phyloP scores from a whole-genome alignment of 1,139 yeast genomes.

The Kodamaea sp. region DNA sequence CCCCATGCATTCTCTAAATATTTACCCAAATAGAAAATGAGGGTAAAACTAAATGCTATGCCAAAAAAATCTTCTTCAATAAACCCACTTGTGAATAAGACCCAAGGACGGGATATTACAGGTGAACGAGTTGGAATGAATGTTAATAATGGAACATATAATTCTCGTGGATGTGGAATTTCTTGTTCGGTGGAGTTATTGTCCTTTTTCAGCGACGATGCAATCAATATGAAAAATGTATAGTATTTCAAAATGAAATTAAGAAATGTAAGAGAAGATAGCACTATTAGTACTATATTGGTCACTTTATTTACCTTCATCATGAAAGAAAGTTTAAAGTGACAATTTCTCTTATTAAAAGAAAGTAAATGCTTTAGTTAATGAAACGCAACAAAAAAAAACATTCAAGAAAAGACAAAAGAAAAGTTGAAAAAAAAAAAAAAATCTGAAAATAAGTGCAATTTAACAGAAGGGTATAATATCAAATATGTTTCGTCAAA shows the following conservation, averaged over 20 bases:
- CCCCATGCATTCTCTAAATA: conserved; percentile 42
- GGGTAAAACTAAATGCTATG: conserved; percentile 22
- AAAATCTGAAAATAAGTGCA: no score
- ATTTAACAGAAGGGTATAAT: no score
- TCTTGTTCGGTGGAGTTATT: conserved; percentile 23
- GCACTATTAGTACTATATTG: conserved; percentile 32
- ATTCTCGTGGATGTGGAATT: conserved; percentile 40
- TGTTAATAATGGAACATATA: conserved; percentile 38
- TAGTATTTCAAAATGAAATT: conserved; percentile 20
- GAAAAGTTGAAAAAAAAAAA: no score
- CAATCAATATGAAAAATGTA: conserved; percentile 23
- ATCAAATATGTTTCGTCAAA: no score
- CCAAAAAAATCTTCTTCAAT: conserved; percentile 35
- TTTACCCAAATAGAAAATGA: conserved; percentile 34
- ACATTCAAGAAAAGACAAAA: no score
- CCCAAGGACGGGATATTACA: conserved; percentile 38
- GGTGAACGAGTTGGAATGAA: conserved; percentile 40
- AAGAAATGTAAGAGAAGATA: conserved; percentile 22
- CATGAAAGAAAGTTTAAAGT: conserved; percentile 1
- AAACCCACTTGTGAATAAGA: conserved; percentile 31
- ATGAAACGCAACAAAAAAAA: no score
- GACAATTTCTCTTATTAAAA: not conserved
- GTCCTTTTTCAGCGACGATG: conserved; percentile 27
- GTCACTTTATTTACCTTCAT: conserved; percentile 40
- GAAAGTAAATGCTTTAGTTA: not conserved